Conservation (phyloP, 768 basidiomycete species). For the Psilocybe sp. region DNA sequence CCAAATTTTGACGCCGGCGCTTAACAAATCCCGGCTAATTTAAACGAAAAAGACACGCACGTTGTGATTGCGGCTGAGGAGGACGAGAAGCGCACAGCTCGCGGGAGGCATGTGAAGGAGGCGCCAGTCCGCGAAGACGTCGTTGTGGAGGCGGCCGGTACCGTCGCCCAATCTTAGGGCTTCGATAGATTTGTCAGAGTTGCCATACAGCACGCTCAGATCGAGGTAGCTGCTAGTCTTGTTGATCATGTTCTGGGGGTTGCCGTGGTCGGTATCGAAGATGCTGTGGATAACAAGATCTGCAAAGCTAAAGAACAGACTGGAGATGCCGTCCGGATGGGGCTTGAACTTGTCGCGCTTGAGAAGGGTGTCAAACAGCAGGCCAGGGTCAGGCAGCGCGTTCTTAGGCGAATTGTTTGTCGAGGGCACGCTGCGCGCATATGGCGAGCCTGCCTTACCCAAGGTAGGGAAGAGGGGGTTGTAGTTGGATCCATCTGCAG, state of each 20-base stretch:
- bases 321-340: constrained; percentile 70
- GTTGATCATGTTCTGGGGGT: constrained; percentile 48
- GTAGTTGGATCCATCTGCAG: constrained; percentile 61
- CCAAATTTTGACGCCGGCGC: too few species aligned
- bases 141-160: constrained; percentile 62
- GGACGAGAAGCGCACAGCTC: constrained; percentile 60
- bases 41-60: constrained; percentile 31
- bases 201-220: constrained; percentile 72
- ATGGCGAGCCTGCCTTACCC: constrained; percentile 61
- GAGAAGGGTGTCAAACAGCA: constrained; percentile 73
- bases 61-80: constrained; percentile 75
- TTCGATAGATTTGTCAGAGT: constrained; percentile 41
- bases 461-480: constrained; percentile 51
- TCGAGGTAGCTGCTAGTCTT: constrained; percentile 74
- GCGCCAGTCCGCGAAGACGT: constrained; percentile 67
- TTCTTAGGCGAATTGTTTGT: constrained; percentile 36
- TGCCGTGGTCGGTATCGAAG: constrained; percentile 54
- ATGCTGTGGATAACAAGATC: constrained; percentile 71
- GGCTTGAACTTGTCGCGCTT: constrained; percentile 42
- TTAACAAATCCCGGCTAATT: not conserved
- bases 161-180: constrained; percentile 62
- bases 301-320: constrained; percentile 78
- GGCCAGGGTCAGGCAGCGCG: constrained; percentile 59
- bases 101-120: constrained; percentile 73
- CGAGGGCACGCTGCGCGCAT: constrained; percentile 64